These are phyloP conservation scores for Kluyveromyces sp. DNA, from an alignment of 1,139 yeast genomes.

Conservation along the genomic window DNA sequence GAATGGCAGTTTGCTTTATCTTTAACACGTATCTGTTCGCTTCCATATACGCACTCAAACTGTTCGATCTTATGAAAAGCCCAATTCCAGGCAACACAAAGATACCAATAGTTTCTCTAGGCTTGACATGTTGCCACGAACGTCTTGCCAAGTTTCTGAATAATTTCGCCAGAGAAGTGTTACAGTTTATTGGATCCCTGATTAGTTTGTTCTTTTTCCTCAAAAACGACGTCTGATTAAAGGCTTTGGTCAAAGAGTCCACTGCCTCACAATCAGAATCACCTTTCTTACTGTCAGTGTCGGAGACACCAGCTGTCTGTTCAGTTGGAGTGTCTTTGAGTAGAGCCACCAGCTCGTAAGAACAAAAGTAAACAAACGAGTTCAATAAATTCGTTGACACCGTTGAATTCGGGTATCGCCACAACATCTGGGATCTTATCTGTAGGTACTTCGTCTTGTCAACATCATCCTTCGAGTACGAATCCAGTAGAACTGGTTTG, in stretches of 20 bases:
- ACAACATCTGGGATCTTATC: slow-evolving; percentile 77
- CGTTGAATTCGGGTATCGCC: slow-evolving; percentile 76
- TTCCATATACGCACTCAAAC: slow-evolving; percentile 77
- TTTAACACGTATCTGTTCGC: slow-evolving; percentile 79
- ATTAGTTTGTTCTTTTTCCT: slow-evolving; percentile 26
- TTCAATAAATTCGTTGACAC: slow-evolving; percentile 72
- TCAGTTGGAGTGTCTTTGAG: slow-evolving; percentile 23
- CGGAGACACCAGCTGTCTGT: slow-evolving; percentile 22
- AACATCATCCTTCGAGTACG: slow-evolving; percentile 57
- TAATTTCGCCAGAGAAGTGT: slow-evolving; percentile 56
- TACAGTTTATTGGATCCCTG: slow-evolving; percentile 30
- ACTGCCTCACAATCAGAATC: slow-evolving; percentile 14
- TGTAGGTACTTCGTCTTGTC: slow-evolving; percentile 62
- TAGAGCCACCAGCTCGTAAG: slow-evolving; percentile 44
- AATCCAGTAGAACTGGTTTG: slow-evolving; percentile 52
- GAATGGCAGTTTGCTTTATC: slow-evolving; percentile 37
- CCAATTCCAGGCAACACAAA: slow-evolving; percentile 59
- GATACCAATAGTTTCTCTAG: slow-evolving; percentile 57
- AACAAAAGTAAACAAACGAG: slow-evolving; percentile 76
- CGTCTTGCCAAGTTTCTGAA: slow-evolving; percentile 84
- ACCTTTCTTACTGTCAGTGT: slow-evolving; percentile 11
- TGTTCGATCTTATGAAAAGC: slow-evolving; percentile 69
- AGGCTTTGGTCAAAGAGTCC: background rate
- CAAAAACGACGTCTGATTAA: slow-evolving; percentile 25
- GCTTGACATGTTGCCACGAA: slow-evolving; percentile 73